Evolutionary conservation across 352 stramenopile species (phyloP), one percentile per base, ranked within the genome.

Genomic region (Phytophthora hybrid): DNA sequence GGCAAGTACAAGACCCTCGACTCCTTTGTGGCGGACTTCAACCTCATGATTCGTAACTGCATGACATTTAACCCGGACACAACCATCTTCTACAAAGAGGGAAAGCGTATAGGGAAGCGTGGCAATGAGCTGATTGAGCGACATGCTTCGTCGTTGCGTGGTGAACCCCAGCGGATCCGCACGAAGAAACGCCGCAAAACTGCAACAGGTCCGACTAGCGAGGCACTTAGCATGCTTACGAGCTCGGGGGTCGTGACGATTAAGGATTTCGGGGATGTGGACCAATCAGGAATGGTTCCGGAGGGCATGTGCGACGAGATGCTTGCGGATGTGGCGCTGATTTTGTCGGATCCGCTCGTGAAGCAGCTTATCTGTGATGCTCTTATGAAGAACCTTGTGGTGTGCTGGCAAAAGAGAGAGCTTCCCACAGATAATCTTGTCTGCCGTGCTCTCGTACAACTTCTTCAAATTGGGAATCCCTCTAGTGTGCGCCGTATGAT

Each of bases 11-110:
- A 93, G 76, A 91, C 83, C 29, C 63, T 95, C 21, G 88, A 94
- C 18, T 74, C 82, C 31, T 94, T 97, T 75, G 78, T 78, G 4
- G 76, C 87, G 2, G 90, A 97, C 41, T 94, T 97, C 67, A 88
- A 91, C 55, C 76, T 95, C 19, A 97, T 97, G 83, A 95, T 95
- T 64, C 84, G 87, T 39, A 97, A 97, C 68, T 97, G 90, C 60
- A 83, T 95, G 74, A 89, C 86, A 7, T 97, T 95, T 70, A 97
- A 97, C 58, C 83, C 88, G 3, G 88, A 95, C 59, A 91, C 85
- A 32, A 96, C 90, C 1, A 88, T 97, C 18, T 97, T 95, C 64
- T 94, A 94, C 73, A 97, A 96, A 53, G 89, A 97, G 81, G 90
- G 79, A 57, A 97, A 97, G 66, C 85, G 90, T 46, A 77, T 97